Percentiles rank a stretch among this genome's conserved stretches.
Evolutionary conservation across 805 yeast species (phyloP).

Genomic region (Wickerhamiella parazyma): DNA sequence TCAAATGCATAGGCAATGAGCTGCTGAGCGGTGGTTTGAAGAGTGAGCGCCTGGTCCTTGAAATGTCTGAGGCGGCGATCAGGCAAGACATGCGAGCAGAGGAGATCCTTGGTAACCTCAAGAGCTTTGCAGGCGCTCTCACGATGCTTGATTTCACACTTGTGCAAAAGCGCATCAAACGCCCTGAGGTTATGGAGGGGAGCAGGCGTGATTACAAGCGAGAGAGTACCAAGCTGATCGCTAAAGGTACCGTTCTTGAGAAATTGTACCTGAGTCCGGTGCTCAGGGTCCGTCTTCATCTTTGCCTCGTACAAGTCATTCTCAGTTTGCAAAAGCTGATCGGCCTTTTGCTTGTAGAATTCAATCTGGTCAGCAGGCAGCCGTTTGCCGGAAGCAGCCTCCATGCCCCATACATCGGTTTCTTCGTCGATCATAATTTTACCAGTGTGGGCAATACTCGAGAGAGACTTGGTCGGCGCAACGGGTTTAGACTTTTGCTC

Average conservation of each 20-base stretch:
- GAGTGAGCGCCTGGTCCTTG: constrained; percentile 52
- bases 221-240: constrained; percentile 90
- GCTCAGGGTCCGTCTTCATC: constrained; percentile 55
- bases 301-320: constrained; percentile 54
- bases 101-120: constrained; percentile 78
- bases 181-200: constrained; percentile 83
- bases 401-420: constrained; percentile 60
- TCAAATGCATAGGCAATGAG: constrained; percentile 74
- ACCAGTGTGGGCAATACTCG: constrained; percentile 18
- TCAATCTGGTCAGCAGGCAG: constrained; percentile 37
- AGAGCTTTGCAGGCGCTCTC: constrained; percentile 86
- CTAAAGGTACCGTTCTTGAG: constrained; percentile 83
- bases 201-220: constrained; percentile 85
- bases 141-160: constrained; percentile 83
- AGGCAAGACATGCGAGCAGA: constrained; percentile 67
- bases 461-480: constrained; percentile 13
- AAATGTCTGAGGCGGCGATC: constrained; percentile 71
- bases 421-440: constrained; percentile 36
- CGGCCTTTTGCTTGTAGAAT: constrained; percentile 51
- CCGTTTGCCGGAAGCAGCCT: constrained; percentile 25
- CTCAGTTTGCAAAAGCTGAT: constrained; percentile 51
- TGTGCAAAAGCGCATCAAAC: constrained; percentile 58
- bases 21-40: constrained; percentile 36
- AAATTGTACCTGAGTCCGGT: constrained; percentile 57
- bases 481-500: neutral